Conservation (phyloP, 1,284 basidiomycete genomes). For the Ganoderma boninense region DNA sequence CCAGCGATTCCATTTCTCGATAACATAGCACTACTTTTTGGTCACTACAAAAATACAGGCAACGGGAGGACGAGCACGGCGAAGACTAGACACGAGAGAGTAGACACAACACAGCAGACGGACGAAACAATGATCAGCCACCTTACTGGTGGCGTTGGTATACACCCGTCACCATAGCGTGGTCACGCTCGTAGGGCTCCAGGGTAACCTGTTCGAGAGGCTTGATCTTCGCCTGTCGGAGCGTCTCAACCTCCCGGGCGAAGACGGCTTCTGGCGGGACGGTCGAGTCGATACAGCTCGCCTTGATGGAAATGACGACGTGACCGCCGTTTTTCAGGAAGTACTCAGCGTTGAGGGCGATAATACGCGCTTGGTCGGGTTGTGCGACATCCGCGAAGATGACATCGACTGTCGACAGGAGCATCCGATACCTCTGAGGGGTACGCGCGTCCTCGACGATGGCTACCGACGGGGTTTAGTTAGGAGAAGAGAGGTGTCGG, state of each 20-base stretch:
- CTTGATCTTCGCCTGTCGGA: slow-evolving; percentile 87
- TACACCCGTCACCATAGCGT: slow-evolving; percentile 82
- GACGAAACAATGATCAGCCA: slow-evolving; percentile 16
- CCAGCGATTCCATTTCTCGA: not conserved
- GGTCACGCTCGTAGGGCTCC: slow-evolving; percentile 86
- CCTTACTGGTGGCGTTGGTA: slow-evolving; percentile 57
- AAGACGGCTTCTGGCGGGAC: slow-evolving; percentile 92
- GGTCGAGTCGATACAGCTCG: slow-evolving; percentile 98
- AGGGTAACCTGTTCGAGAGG: slow-evolving; percentile 94
- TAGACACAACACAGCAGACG: slow-evolving; percentile 10
- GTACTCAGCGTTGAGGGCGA: slow-evolving; percentile 91
- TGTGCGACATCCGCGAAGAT: slow-evolving; percentile 99
- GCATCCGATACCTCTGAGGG: slow-evolving; percentile 96
- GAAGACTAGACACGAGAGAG: slow-evolving; percentile 6
- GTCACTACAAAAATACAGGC: slow-evolving; percentile 36
- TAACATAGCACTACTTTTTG: slow-evolving; percentile 32
- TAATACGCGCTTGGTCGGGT: slow-evolving; percentile 97
- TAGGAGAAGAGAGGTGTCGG: not conserved
- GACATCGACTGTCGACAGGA: slow-evolving; percentile 92
- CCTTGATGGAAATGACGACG: slow-evolving; percentile 98
- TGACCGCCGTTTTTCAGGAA: slow-evolving; percentile 98
- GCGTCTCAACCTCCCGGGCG: slow-evolving; percentile 86
- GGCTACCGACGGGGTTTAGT: slow-evolving; percentile 55
- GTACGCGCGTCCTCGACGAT: slow-evolving; percentile 98
- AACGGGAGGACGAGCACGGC: slow-evolving; percentile 18